phyloP scores from a whole-genome alignment of 78 protist species.

The Chrysochromulina parva region DNA sequence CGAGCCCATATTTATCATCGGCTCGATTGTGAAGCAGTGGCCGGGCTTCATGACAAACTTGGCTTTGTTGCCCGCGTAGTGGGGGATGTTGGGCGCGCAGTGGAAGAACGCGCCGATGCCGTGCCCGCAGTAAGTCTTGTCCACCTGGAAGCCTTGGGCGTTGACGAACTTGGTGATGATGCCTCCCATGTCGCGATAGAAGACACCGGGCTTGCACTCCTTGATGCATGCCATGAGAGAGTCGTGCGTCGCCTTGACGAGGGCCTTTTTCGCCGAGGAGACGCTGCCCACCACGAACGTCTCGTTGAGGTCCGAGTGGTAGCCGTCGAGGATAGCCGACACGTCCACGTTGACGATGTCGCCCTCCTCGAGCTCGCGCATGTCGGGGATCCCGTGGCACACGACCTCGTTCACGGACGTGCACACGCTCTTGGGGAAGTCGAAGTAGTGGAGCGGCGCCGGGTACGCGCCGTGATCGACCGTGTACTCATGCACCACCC shows the following conservation, averaged over 20 bases:
- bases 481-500: slow-evolving; percentile 74
- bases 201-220: slow-evolving; percentile 62
- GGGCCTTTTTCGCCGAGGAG: slow-evolving; percentile 13
- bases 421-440: slow-evolving; percentile 91
- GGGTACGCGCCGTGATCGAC: slow-evolving; percentile 85
- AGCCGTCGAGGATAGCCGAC: slow-evolving; percentile 44
- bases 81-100: slow-evolving; percentile 8
- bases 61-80: background rate
- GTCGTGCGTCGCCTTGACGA: slow-evolving; percentile 58
- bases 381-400: slow-evolving; percentile 98
- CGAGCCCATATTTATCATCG: slow-evolving; percentile 79
- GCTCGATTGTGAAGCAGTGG: slow-evolving; percentile 93
- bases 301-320: slow-evolving; percentile 86
- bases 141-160: slow-evolving; percentile 57
- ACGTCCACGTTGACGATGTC: slow-evolving; percentile 91
- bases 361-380: slow-evolving; percentile 82
- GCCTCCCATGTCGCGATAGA: slow-evolving; percentile 81
- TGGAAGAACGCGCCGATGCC: slow-evolving; percentile 67
- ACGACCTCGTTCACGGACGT: slow-evolving; percentile 90
- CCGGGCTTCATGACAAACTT: slow-evolving; percentile 82
- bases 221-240: slow-evolving; percentile 25
- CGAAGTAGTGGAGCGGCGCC: slow-evolving; percentile 87
- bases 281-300: slow-evolving; percentile 82
- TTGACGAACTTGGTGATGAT: slow-evolving; percentile 76
- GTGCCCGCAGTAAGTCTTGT: slow-evolving; percentile 88